These are phyloP conservation scores for Ramichloridium luteum DNA, from an alignment of 2,329 filamentous ascomycete genomes.

Conservation along the genomic window DNA sequence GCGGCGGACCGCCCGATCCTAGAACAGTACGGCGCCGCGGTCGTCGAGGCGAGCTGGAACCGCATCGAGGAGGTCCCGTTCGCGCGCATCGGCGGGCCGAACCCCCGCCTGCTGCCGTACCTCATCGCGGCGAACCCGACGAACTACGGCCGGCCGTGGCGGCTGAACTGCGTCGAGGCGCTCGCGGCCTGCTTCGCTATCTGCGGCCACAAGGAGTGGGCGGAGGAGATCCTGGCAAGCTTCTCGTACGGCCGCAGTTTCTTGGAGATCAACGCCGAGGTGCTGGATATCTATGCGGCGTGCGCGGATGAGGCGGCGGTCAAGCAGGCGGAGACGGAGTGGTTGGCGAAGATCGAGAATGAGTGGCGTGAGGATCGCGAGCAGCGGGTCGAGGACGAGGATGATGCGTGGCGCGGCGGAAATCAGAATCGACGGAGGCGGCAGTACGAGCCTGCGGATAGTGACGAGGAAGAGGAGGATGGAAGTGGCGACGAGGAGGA, in stretches of 20 bases:
- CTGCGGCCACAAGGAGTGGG: slow-evolving; percentile 85
- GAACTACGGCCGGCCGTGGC: slow-evolving; percentile 93
- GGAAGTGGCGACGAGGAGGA: slow-evolving; percentile 35
- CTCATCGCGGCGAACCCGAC: slow-evolving; percentile 92
- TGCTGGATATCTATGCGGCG: slow-evolving; percentile 74
- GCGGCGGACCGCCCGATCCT: slow-evolving; percentile 71
- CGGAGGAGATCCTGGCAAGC: slow-evolving; percentile 64
- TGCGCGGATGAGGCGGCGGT: slow-evolving; percentile 71
- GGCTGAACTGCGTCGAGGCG: slow-evolving; percentile 90
- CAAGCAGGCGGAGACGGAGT: slow-evolving; percentile 73
- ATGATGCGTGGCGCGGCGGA: slow-evolving; percentile 80
- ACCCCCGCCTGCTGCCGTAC: slow-evolving; percentile 82
- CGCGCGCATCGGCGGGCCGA: slow-evolving; percentile 81
- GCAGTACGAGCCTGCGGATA: slow-evolving; percentile 36
- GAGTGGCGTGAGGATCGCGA: slow-evolving; percentile 75
- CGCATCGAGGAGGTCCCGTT: slow-evolving; percentile 84
- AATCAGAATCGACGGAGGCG: slow-evolving; percentile 61
- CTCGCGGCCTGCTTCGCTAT: slow-evolving; percentile 87
- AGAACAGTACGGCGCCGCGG: slow-evolving; percentile 81
- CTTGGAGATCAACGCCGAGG: slow-evolving; percentile 72
- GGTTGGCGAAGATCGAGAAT: slow-evolving; percentile 78
- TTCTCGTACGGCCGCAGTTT: slow-evolving; percentile 87
- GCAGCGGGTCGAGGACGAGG: slow-evolving; percentile 45
- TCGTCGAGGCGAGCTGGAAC: slow-evolving; percentile 97
- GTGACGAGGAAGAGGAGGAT: slow-evolving; percentile 32